Evolutionary conservation across 2,329 filamentous ascomycete genomes (phyloP), one percentile per base, ranked within the genome.

Genomic region (Diaporthe citriasiana): DNA sequence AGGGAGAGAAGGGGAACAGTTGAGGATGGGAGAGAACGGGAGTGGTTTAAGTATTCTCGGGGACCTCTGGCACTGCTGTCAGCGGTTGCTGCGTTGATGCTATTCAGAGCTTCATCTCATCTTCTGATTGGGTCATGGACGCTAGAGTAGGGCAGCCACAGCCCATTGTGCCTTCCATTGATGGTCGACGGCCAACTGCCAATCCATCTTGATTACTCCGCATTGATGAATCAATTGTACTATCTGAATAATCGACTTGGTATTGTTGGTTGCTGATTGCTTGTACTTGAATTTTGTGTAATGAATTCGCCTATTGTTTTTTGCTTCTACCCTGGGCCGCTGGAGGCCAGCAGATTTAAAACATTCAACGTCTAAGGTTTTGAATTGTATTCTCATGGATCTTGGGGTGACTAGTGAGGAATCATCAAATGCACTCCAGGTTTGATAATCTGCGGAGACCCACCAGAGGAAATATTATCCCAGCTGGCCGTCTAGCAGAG

Each of bases 81-180:
- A 33, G 17, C 12, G 12, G 12, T 25, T 22, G 13, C n/a, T 17
- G 45, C 8, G 7, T 38, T 51, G 63, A 51, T 66, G 30, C 63
- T 35, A 66, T 38, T 66, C 63, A 38, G 45, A 51, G 15, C 13
- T 66, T 47, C 45, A 50, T 27, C 63, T 9, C 30, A 51, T 3
- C 45, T 25, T 38, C n/a, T 40, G 45, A 66, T 51, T 66, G 63
- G 63, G 12, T 27, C 22, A 22, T 12, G 3, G 30, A 4, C 22
- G 3, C 3, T 27, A n/a, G 19, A 13, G 8, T 8, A 38, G 19
- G 63, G 42, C 6, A 51, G 63, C 15, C 22, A n/a, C 63, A 66
- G 38, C 27, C 45, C 10, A 66, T 55, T 38, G 59, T 50, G 56
- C 47, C 55, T 47, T 72, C 70, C 72, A 71, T 70, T n/a, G 33